A percentile compares a stretch with the other conserved stretches of the same genome.
These are phyloP conservation scores for Hordeum marinum DNA, from an alignment of 176 grass and related monocot species.

Conservation along the genomic window DNA sequence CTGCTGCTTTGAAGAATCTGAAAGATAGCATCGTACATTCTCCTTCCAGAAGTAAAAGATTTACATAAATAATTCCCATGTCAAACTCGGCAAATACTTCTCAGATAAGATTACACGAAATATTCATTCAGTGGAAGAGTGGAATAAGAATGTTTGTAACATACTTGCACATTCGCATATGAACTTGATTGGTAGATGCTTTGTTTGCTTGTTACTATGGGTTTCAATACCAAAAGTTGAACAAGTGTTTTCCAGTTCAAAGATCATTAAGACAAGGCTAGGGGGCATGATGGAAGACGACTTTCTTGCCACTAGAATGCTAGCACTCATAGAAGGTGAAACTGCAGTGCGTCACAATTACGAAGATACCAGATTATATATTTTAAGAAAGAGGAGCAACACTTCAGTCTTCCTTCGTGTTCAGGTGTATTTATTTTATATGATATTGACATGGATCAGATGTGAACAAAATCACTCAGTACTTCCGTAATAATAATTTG, in stretches of 20 bases:
- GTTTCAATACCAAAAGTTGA: not conserved
- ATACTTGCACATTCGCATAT: not conserved
- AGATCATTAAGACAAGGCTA: not conserved
- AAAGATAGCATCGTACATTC: slow-evolving; percentile 64
- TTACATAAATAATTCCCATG: slow-evolving; percentile 4
- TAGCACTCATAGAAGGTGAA: not conserved
- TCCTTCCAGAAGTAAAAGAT: slow-evolving; percentile 44
- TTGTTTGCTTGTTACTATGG: not conserved
- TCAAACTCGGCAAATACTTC: slow-evolving; percentile 1
- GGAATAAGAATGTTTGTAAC: not conserved
- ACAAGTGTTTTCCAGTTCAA: not conserved
- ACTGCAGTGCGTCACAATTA: not conserved
- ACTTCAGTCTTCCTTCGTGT: not conserved
- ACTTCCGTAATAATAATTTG: not conserved
- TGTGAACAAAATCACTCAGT: not conserved
- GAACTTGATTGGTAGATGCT: not conserved
- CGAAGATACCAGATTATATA: not conserved
- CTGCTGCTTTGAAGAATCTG: slow-evolving; percentile 56
- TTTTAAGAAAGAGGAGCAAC: not conserved
- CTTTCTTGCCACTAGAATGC: not conserved
- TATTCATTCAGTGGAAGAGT: not conserved
- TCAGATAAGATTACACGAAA: not conserved
- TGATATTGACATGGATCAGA: not conserved
- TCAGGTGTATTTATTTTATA: not conserved
- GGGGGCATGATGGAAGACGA: not conserved